Conservation (phyloP, 1,284 basidiomycete species). For the Apiotrichum veenhuisii region DNA sequence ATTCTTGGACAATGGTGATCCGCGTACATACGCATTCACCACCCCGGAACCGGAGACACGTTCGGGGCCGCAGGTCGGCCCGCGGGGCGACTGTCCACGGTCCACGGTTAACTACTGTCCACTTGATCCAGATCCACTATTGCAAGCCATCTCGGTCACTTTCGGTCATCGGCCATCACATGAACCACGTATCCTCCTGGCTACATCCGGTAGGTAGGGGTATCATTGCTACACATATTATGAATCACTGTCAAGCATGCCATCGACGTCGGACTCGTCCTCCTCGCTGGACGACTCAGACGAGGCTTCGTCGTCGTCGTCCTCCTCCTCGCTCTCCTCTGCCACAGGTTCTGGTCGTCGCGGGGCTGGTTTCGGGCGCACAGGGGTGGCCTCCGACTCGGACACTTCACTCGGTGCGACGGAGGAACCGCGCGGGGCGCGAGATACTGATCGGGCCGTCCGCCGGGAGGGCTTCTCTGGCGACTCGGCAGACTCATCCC, state of each 20-base stretch:
- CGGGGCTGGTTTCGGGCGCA: neutral
- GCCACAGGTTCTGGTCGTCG: conserved; percentile 7
- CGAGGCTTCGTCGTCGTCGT: neutral
- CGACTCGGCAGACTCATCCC: conserved; percentile 11
- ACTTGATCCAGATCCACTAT: no score
- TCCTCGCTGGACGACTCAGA: no score
- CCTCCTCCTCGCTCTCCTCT: conserved; percentile 20
- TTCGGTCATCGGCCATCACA: neutral
- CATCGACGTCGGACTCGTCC: conserved; percentile 20
- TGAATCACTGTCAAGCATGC: conserved; percentile 20
- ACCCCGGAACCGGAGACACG: no score
- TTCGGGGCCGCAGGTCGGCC: no score
- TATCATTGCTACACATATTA: neutral
- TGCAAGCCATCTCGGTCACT: no score
- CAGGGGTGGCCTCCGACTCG: conserved; percentile 18
- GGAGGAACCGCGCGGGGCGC: conserved; percentile 2
- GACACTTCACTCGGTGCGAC: conserved; percentile 4
- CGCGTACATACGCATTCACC: no score
- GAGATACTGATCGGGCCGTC: conserved; percentile 10
- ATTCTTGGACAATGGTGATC: no score
- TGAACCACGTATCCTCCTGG: neutral
- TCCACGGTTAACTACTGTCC: no score
- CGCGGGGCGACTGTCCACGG: no score
- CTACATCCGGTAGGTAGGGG: no score
- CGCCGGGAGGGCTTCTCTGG: conserved; percentile 5